These are phyloP conservation scores for Posidonia australis DNA, from an alignment of 106 monocot genomes.

Conservation along the genomic window DNA sequence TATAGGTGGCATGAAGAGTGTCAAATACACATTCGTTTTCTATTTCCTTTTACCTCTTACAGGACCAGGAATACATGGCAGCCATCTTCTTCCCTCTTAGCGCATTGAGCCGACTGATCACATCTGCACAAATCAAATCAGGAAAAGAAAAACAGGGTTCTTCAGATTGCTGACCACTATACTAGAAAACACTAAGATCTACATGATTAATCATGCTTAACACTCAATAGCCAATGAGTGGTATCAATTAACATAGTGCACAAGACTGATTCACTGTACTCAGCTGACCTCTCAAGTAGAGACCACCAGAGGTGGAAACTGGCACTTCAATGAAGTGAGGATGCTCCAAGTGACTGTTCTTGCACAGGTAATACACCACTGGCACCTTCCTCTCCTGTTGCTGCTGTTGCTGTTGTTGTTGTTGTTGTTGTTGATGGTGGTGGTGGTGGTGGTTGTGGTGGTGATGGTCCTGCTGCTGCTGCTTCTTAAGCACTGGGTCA, in stretches of 20 bases:
- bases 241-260: background rate
- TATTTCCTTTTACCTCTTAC: too few relatives aligned
- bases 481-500: background rate
- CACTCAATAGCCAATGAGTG: background rate
- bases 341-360: slow-evolving; percentile 24
- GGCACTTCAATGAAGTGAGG: slow-evolving; percentile 24
- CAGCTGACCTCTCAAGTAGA: slow-evolving; percentile 51
- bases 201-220: background rate
- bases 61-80: too few relatives aligned
- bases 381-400: slow-evolving; percentile 8
- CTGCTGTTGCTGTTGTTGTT: slow-evolving; percentile 2
- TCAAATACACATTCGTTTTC: too few relatives aligned
- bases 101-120: slow-evolving; percentile 44
- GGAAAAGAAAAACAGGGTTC: background rate
- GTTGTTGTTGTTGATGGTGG: slow-evolving; percentile 1
- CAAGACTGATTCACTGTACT: background rate
- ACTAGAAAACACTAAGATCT: background rate
- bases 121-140: slow-evolving; percentile 31
- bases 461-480: background rate
- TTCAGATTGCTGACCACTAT: too few relatives aligned
- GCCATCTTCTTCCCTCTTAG: slow-evolving; percentile 66
- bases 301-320: slow-evolving; percentile 32
- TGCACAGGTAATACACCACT: slow-evolving; percentile 25
- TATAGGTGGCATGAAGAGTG: too few relatives aligned
- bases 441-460: background rate